Base-by-base conservation (phyloP, 805 yeast genomes). In the Ogataea minuta region DNA sequence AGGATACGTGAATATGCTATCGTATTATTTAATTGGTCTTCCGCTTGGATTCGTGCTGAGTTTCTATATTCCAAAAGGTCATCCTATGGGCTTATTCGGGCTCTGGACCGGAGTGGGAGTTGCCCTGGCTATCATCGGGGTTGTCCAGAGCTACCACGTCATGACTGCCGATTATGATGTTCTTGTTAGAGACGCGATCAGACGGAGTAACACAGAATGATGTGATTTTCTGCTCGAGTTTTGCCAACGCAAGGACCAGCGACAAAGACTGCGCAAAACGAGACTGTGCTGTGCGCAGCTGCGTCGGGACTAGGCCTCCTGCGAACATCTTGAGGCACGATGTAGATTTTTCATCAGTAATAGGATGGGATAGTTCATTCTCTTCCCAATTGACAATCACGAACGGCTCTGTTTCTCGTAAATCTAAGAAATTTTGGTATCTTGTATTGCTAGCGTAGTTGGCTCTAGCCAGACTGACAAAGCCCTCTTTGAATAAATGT, bases 11-110 rank as follows among this genome's bases (percentile, higher is more conserved):
- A 76, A 74, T 52, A 50, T 77, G 25, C 54, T 81, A 17, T 71
- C 81, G 0, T 86, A 86, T 60, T 86, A 86, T 59, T 68, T 74
- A 2, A 59, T 83, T 45, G 91, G 88, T 1, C 62, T 84, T 29
- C 95, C 95, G 0, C 49, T 80, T 16, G 83, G 86, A 0, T 66
- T 77, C 23, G 50, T 71, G 12, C 64, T 84, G n/a, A 80, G 86
- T 19, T 77, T 76, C 54, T 54, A 62, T 12, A 64, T 64, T 17
- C 71, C 72, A 13, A 20, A 33, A 11, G 55, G 34, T 23, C 44
- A 50, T 40, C 56, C 62, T 3, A 54, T 72, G 45, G 74, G 76
- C 10, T 41, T 63, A 13, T 34, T 46, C 32, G 67, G 67, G 2
- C 45, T 75, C 13, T 67, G 67, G 67, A 33, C 41, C 13, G 67